Percentiles rank a stretch among this genome's conserved stretches.
phyloP scores from a whole-genome alignment of 2,329 filamentous ascomycete species.

The Cladophialophora yegresii region DNA sequence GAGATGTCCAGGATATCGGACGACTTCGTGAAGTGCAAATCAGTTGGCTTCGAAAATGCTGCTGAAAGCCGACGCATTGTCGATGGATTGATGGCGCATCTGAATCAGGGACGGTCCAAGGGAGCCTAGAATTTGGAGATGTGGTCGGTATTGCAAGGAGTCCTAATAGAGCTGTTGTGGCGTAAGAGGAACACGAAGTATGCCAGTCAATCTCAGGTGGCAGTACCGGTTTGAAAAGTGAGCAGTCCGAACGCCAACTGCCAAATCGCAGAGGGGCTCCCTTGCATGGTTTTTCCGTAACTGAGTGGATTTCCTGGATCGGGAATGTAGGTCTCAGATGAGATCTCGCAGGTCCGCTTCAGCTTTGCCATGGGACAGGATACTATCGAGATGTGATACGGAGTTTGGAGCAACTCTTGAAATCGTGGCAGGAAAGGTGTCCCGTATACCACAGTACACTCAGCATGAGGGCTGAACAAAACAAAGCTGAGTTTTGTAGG shows the following conservation, averaged over 20 bases:
- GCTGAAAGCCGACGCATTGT: neutral
- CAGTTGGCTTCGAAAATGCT: neutral
- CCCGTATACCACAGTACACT: too few species aligned
- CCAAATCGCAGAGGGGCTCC: neutral
- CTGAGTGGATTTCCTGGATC: neutral
- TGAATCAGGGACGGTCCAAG: conserved; percentile 9
- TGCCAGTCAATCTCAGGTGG: neutral
- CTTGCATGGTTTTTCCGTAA: conserved; percentile 12
- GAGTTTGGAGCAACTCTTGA: neutral
- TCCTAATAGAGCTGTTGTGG: conserved; percentile 7
- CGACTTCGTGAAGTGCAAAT: neutral
- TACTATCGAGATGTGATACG: neutral
- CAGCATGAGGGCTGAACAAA: too few species aligned
- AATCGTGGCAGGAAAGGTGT: neutral
- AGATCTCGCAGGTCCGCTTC: neutral
- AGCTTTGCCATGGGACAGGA: neutral
- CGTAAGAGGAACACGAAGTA: conserved; percentile 15
- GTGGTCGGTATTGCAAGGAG: conserved; percentile 14
- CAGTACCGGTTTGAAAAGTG: neutral
- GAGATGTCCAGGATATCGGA: neutral
- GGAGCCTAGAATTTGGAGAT: conserved; percentile 5
- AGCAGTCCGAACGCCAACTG: neutral
- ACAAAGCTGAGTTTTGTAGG: too few species aligned
- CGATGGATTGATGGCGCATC: conserved; percentile 3
- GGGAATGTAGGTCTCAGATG: conserved; percentile 23